These are phyloP conservation scores for Serpula lacrymans DNA, from an alignment of 768 basidiomycete species.

Conservation along the genomic window DNA sequence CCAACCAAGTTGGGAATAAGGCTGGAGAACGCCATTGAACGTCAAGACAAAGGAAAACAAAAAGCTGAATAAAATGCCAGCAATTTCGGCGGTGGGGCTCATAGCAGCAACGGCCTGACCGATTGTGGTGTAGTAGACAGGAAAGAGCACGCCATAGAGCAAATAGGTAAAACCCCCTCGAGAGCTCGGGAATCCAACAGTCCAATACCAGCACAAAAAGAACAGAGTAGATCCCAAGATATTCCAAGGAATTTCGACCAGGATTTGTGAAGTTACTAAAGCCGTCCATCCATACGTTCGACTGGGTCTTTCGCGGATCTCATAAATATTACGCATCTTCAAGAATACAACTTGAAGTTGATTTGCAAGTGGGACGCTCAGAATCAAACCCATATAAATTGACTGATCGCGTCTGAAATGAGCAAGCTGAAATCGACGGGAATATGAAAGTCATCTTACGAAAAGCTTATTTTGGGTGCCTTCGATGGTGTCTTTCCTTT, in stretches of 20 bases:
- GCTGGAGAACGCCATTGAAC: slow-evolving; percentile 50
- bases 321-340: slow-evolving; percentile 51
- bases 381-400: slow-evolving; percentile 47
- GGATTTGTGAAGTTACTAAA: slow-evolving; percentile 48
- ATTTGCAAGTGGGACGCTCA: slow-evolving; percentile 45
- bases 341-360: slow-evolving; percentile 62
- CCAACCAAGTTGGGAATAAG: slow-evolving; percentile 32
- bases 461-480: slow-evolving; percentile 68
- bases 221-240: slow-evolving; percentile 36
- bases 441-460: slow-evolving; percentile 33
- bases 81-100: slow-evolving; percentile 38
- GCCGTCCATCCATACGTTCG: slow-evolving; percentile 64
- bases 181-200: slow-evolving; percentile 35
- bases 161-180: slow-evolving; percentile 41
- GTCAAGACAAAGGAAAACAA: slow-evolving; percentile 39
- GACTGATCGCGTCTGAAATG: too few relatives aligned
- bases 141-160: slow-evolving; percentile 33
- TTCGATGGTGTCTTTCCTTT: slow-evolving; percentile 48
- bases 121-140: slow-evolving; percentile 43
- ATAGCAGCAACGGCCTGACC: slow-evolving; percentile 40
- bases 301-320: slow-evolving; percentile 61
- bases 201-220: slow-evolving; percentile 50
- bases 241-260: slow-evolving; percentile 45
- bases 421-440: background rate
- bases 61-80: slow-evolving; percentile 35